Conservation (phyloP, 768 basidiomycete species). For the Hemileccinum impolitum region DNA sequence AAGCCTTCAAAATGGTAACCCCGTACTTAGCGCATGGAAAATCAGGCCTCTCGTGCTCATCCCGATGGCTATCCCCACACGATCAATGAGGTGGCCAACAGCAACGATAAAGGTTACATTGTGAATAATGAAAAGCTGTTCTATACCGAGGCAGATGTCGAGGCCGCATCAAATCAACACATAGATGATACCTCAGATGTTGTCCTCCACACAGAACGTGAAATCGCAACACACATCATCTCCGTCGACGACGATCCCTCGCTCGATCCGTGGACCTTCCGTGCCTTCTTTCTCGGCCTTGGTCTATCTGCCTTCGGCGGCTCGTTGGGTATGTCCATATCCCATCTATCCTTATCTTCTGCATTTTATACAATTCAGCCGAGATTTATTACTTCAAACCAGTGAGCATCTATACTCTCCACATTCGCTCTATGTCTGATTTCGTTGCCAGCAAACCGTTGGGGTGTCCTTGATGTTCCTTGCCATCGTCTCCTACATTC, state of each 20-base stretch:
- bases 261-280: slow-evolving; percentile 36
- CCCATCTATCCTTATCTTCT: neutral
- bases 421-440: slow-evolving; percentile 1
- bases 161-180: slow-evolving; percentile 9
- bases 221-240: slow-evolving; percentile 43
- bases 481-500: slow-evolving; percentile 45
- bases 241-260: slow-evolving; percentile 13
- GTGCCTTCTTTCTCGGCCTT: slow-evolving; percentile 51
- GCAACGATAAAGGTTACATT: slow-evolving; percentile 2
- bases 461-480: slow-evolving; percentile 52
- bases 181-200: slow-evolving; percentile 10
- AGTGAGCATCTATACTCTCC: slow-evolving; percentile 22
- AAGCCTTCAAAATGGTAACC: neutral
- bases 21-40: neutral
- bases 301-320: slow-evolving; percentile 51
- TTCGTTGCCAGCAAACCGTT: slow-evolving; percentile 43
- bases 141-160: slow-evolving; percentile 32
- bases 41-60: neutral
- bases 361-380: slow-evolving; percentile 28
- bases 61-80: neutral
- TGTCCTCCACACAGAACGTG: slow-evolving; percentile 40
- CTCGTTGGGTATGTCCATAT: slow-evolving; percentile 39
- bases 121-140: slow-evolving; percentile 10
- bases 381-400: slow-evolving; percentile 64
- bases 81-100: neutral